phyloP scores from a whole-genome alignment of 306 rosid species.

The Inga leiocalycina region DNA sequence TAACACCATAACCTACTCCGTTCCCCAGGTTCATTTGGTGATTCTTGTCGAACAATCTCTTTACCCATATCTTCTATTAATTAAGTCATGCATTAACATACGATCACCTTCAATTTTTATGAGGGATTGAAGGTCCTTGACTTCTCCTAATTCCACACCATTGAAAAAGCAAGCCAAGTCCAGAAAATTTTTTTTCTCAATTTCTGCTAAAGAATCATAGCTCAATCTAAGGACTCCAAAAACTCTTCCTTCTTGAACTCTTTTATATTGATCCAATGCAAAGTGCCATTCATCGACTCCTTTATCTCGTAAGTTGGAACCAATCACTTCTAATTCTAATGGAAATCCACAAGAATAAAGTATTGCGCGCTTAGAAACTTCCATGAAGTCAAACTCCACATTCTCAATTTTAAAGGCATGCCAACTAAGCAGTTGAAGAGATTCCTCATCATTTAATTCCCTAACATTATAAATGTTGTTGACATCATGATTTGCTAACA shows the following conservation, averaged over 20 bases:
- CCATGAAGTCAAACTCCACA: not conserved
- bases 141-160: not conserved
- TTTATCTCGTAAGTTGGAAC: not conserved
- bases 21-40: not conserved
- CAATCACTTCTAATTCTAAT: not conserved
- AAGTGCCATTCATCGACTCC: not conserved
- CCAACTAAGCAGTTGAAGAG: slow-evolving; percentile 24
- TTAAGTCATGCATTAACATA: not conserved
- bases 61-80: not conserved
- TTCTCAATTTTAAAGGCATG: not conserved
- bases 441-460: not conserved
- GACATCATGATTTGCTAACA: not conserved
- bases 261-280: not conserved
- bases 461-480: not conserved
- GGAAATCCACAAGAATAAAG: not conserved
- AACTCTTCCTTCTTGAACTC: not conserved
- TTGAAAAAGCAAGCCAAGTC: slow-evolving; percentile 18
- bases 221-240: not conserved
- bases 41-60: slow-evolving; percentile 1
- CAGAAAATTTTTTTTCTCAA: not conserved
- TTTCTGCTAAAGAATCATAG: not conserved
- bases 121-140: not conserved
- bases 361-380: not conserved
- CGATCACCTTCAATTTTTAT: not conserved
- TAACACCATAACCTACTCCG: not conserved